Evolutionary conservation across 2,329 filamentous ascomycete genomes (phyloP).

Genomic region (Diaporthe capsici): DNA sequence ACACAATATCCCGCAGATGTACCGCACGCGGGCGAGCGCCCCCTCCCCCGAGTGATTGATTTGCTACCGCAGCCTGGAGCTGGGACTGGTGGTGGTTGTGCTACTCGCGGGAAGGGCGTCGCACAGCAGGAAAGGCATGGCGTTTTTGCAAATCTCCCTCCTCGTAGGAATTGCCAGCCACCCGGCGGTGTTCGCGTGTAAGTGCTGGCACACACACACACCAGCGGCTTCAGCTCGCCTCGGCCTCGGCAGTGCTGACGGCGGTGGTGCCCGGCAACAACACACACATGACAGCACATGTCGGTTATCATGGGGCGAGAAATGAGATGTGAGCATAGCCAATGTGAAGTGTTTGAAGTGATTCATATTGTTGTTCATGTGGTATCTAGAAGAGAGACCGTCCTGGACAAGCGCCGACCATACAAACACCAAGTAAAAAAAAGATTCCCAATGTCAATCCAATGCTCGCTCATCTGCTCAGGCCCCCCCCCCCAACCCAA

Average conservation of each 20-base stretch:
- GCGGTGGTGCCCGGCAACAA: neutral
- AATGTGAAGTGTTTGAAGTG: slow-evolving; percentile 11
- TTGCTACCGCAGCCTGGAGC: neutral
- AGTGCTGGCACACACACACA: neutral
- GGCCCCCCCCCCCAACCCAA: slow-evolving; percentile 15
- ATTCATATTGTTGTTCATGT: slow-evolving; percentile 26
- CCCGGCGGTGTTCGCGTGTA: slow-evolving; percentile 1
- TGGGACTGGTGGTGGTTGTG: neutral
- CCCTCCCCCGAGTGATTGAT: neutral
- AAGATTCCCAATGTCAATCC: slow-evolving; percentile 18
- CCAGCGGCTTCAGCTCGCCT: slow-evolving; percentile 3
- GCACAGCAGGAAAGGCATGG: slow-evolving; percentile 7
- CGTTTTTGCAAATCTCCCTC: neutral
- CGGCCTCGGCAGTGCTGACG: slow-evolving; percentile 7
- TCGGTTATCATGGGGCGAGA: neutral
- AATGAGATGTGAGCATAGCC: neutral
- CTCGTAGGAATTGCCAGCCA: slow-evolving; percentile 13
- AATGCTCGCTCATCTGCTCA: slow-evolving; percentile 27
- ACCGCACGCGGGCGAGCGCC: neutral
- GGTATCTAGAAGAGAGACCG: slow-evolving; percentile 29
- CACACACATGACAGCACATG: neutral
- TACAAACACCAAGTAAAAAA: slow-evolving; percentile 7
- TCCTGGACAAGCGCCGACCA: slow-evolving; percentile 25
- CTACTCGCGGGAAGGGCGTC: slow-evolving; percentile 19
- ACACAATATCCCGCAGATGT: slow-evolving; percentile 24